These are phyloP conservation scores for Neoascochyta sp. DNA, from an alignment of 2,329 filamentous ascomycete genomes.

Conservation along the genomic window DNA sequence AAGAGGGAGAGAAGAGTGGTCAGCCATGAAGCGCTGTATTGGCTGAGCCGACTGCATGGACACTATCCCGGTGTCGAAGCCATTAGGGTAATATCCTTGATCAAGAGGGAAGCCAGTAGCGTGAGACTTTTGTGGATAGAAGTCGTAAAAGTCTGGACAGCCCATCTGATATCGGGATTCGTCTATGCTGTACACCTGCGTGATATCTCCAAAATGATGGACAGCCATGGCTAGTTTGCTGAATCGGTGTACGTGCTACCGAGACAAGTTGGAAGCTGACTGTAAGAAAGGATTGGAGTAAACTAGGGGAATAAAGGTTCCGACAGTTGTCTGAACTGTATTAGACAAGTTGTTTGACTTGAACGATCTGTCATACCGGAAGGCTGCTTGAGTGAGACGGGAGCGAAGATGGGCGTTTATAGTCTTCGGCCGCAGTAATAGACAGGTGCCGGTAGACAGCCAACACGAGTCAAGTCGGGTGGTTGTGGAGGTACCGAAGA, in stretches of 20 bases:
- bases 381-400: too few relatives aligned
- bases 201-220: conserved; percentile 30
- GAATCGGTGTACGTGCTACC: conserved; percentile 1
- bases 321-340: too few relatives aligned
- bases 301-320: too few relatives aligned
- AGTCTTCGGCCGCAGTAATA: too few relatives aligned
- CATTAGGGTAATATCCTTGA: conserved; percentile 17
- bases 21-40: conserved; percentile 36
- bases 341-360: too few relatives aligned
- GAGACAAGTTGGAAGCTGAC: too few relatives aligned
- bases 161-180: conserved; percentile 18
- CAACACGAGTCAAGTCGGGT: too few relatives aligned
- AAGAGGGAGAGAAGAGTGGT: conserved; percentile 22
- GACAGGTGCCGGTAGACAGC: too few relatives aligned
- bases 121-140: conserved; percentile 12
- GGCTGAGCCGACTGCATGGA: conserved; percentile 25
- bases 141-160: too few relatives aligned
- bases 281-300: too few relatives aligned
- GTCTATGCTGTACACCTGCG: conserved; percentile 27
- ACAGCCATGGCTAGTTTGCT: conserved; percentile 12
- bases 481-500: conserved; percentile 15
- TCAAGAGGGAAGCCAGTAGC: conserved; percentile 7
- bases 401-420: too few relatives aligned
- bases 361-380: too few relatives aligned
- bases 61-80: conserved; percentile 17